A percentile compares a stretch with the other conserved stretches of the same genome.
Conservation (phyloP, 176 grass and related monocot species). For the Aegilops tauschii region DNA sequence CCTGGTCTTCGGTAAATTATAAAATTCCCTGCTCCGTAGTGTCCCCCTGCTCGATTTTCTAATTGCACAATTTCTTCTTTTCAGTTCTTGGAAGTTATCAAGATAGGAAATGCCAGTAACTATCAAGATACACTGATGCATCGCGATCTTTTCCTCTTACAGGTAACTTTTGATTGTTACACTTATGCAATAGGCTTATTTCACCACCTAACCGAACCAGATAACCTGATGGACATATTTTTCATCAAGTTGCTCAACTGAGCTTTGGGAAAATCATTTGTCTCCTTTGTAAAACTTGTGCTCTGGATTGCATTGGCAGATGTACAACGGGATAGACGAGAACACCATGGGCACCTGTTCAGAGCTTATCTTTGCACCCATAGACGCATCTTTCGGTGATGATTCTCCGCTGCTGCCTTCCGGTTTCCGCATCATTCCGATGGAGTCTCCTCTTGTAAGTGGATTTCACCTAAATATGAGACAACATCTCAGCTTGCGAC, state of each 20-base stretch:
- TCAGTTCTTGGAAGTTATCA: conserved; percentile 89
- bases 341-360: conserved; percentile 63
- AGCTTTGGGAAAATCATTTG: not conserved
- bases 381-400: conserved; percentile 89
- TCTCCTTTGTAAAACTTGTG: not conserved
- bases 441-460: conserved; percentile 69
- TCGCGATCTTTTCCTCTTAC: conserved; percentile 78
- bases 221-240: not conserved
- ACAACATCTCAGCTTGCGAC: not conserved
- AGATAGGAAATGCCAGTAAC: conserved; percentile 47
- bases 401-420: conserved; percentile 86
- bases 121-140: conserved; percentile 47
- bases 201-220: not conserved
- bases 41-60: not conserved
- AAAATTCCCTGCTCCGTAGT: not conserved
- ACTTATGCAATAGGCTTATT: not conserved
- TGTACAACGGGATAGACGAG: conserved; percentile 86
- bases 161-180: conserved; percentile 44
- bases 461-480: not conserved
- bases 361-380: conserved; percentile 91
- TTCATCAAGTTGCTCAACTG: not conserved
- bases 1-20: not conserved
- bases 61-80: not conserved
- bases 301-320: conserved; percentile 46
- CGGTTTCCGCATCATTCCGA: conserved; percentile 86